phyloP scores from a whole-genome alignment of 495 filamentous ascomycete genomes.

The Lepidopterella palustris region DNA sequence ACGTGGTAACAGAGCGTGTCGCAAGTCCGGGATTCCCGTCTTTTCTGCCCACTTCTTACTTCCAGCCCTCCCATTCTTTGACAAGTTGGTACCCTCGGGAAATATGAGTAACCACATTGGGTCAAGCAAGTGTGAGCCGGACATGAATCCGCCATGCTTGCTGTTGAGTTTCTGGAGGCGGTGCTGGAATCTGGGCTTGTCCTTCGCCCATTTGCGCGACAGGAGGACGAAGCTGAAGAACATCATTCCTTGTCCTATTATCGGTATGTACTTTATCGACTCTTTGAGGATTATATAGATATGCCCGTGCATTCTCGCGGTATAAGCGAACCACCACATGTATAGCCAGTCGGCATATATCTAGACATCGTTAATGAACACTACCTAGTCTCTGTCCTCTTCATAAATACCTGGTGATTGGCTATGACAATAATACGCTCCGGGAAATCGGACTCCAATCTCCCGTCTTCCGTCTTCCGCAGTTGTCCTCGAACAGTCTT shows the following conservation, averaged over 20 bases:
- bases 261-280: slow-evolving; percentile 67
- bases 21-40: slow-evolving; percentile 55
- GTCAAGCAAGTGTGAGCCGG: slow-evolving; percentile 49
- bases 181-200: slow-evolving; percentile 61
- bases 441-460: slow-evolving; percentile 65
- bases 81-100: slow-evolving; percentile 76
- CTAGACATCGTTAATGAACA: slow-evolving; percentile 16
- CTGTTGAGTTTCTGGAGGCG: slow-evolving; percentile 62
- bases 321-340: slow-evolving; percentile 81
- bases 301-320: slow-evolving; percentile 69
- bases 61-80: slow-evolving; percentile 54
- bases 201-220: slow-evolving; percentile 72
- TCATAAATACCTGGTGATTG: slow-evolving; percentile 59
- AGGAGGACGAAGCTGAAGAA: slow-evolving; percentile 83
- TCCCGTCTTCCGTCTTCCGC: slow-evolving; percentile 55
- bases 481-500: slow-evolving; percentile 64
- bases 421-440: slow-evolving; percentile 73
- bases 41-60: slow-evolving; percentile 67
- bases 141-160: slow-evolving; percentile 44
- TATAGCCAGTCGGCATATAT: slow-evolving; percentile 87
- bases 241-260: slow-evolving; percentile 73
- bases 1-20: slow-evolving; percentile 64
- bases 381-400: neutral
- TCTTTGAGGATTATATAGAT: slow-evolving; percentile 83
- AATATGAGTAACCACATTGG: slow-evolving; percentile 87